These are phyloP conservation scores for Xylaria longipes DNA, from an alignment of 495 filamentous ascomycete genomes.

Conservation along the genomic window DNA sequence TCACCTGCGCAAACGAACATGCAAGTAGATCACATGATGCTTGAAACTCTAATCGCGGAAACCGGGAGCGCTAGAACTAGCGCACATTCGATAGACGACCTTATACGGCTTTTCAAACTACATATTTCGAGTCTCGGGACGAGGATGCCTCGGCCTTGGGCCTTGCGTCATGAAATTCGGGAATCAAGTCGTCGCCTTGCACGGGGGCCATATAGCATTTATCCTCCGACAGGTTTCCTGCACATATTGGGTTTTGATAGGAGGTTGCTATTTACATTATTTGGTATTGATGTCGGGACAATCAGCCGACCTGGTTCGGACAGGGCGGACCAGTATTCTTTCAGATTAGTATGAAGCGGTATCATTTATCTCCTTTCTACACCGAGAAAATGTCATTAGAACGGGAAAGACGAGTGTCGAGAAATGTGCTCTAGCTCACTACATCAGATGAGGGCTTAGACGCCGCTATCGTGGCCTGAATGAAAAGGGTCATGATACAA, in stretches of 20 bases:
- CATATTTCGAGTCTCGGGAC: constrained; percentile 20
- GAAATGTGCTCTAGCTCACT: neutral
- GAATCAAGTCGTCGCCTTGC: neutral
- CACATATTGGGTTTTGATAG: constrained; percentile 10
- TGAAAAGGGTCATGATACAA: neutral
- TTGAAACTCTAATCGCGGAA: constrained; percentile 17
- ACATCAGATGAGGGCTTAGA: neutral
- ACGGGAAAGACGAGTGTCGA: neutral
- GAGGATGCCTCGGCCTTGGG: constrained; percentile 13
- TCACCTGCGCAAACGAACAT: neutral
- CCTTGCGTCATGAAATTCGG: neutral
- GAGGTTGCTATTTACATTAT: constrained; percentile 16
- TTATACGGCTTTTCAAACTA: constrained; percentile 21
- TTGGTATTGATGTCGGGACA: constrained; percentile 17
- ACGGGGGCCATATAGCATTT: constrained; percentile 9
- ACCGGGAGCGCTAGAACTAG: neutral
- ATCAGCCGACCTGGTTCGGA: neutral
- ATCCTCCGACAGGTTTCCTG: constrained; percentile 1
- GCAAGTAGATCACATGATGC: constrained; percentile 5
- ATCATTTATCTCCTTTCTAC: neutral
- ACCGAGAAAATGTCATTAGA: neutral
- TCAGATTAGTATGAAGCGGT: neutral
- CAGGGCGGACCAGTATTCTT: neutral
- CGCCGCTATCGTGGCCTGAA: neutral
- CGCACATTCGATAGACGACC: constrained; percentile 1